Evolutionary conservation across 202 grass and related monocot species (phyloP), one percentile per base, ranked within the genome.

Genomic region (Carex arenaria): DNA sequence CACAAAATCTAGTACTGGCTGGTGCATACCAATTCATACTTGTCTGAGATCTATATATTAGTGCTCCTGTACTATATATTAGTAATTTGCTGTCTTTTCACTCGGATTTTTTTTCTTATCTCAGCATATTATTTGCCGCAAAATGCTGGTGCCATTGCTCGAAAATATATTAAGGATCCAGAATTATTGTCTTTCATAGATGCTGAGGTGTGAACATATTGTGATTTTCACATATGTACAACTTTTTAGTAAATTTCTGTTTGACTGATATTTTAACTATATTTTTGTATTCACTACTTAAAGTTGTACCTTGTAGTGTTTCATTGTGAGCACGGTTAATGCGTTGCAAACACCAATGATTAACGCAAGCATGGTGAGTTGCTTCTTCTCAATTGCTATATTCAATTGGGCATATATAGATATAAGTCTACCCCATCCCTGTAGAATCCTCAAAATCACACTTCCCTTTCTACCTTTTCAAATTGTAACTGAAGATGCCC

Each of bases 311-410:
- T 73, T 93, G 80, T 70, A 98, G 95, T 98, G 95, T 89, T 98
- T 98, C 87, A 94, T 98, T 70, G 90, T 98, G 86, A 98, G 92
- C 90, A 98, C 92, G 71, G 90, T 95, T 61, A 95, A 93, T 89
- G 92, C 95, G 62, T 90, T 95, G 86, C 89, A 94, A 85, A 95
- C 90, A 61, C 95, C 95, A 70, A 94, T 98, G 92, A 98, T 98
- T 84, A 98, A 98, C 85, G 92, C 95, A 84, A 93, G 92, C 89
- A 94, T 94, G 95, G 95, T 98, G 84, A 90, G 87, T 85, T 79
- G n/a, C 11, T 68, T 74, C 74, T 70, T 57, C 52, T 77, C 52
- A 57, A 77, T 2, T 77, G 26, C 26, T 77, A 57, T 32, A 19
- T 36, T 56, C 7, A n/a, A 34, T 77, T 57, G 72, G 42, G 52